A percentile compares a stretch with the other conserved stretches of the same genome.
Evolutionary conservation across 75 land plant genomes (phyloP).

Genomic region (Gnetum montanum): DNA sequence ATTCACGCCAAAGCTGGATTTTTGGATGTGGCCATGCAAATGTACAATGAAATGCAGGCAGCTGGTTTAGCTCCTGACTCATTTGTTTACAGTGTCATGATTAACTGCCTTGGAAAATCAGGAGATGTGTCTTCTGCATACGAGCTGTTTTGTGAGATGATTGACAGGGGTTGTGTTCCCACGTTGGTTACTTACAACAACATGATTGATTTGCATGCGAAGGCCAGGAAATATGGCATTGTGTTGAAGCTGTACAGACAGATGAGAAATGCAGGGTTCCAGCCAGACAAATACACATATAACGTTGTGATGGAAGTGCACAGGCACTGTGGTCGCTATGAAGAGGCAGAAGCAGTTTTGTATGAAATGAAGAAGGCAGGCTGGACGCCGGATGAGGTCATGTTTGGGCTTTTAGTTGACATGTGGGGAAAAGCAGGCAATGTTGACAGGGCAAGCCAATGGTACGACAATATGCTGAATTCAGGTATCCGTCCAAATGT

Average conservation of each 20-base stretch:
- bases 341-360: constrained; percentile 85
- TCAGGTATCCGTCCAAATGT: constrained; percentile 81
- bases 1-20: constrained; percentile 97
- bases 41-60: constrained; percentile 76
- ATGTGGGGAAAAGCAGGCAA: constrained; percentile 96
- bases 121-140: constrained; percentile 78
- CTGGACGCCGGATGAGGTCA: constrained; percentile 81
- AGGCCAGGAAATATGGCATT: constrained; percentile 72
- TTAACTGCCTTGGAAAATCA: constrained; percentile 96
- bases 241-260: constrained; percentile 80
- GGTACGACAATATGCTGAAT: constrained; percentile 84
- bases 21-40: constrained; percentile 81
- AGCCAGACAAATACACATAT: constrained; percentile 87
- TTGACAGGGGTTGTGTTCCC: constrained; percentile 73
- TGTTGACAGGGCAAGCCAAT: constrained; percentile 65
- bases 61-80: constrained; percentile 88
- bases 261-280: constrained; percentile 83
- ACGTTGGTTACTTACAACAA: constrained; percentile 91
- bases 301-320: constrained; percentile 94
- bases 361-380: constrained; percentile 69
- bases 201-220: constrained; percentile 85
- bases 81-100: constrained; percentile 89
- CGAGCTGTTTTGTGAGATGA: constrained; percentile 84
- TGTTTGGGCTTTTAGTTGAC: constrained; percentile 84
- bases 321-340: constrained; percentile 75